Conservation (phyloP, 306 rosid species). For the Sicyos edulis region DNA sequence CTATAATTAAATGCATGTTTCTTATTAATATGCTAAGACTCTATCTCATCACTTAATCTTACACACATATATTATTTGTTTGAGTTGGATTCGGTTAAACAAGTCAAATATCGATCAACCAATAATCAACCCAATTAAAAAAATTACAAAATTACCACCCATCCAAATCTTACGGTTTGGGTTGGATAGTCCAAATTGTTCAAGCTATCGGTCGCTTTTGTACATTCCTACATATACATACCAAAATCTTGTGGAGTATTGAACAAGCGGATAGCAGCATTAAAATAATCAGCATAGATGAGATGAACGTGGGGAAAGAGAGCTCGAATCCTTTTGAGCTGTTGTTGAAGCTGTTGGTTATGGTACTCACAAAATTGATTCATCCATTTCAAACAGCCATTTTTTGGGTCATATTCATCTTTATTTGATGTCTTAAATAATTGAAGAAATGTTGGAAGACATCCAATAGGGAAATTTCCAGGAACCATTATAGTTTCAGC, state of each 20-base stretch:
- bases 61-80: too few species aligned
- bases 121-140: too few species aligned
- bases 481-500: constrained; percentile 44
- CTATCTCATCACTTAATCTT: too few species aligned
- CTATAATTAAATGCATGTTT: too few species aligned
- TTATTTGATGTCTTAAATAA: neutral
- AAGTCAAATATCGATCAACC: too few species aligned
- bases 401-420: constrained; percentile 25
- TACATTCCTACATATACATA: neutral
- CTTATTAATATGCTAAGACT: too few species aligned
- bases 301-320: constrained; percentile 31
- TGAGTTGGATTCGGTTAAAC: too few species aligned
- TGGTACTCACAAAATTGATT: constrained; percentile 36
- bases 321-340: constrained; percentile 20
- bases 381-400: constrained; percentile 42
- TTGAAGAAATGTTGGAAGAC: constrained; percentile 28
- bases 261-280: constrained; percentile 31
- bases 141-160: too few species aligned
- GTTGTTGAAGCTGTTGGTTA: constrained; percentile 31
- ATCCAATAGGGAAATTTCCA: constrained; percentile 40
- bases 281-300: constrained; percentile 43
- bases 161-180: too few species aligned
- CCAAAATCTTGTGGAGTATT: constrained; percentile 39
- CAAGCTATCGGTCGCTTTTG: too few species aligned
- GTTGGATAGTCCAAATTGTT: too few species aligned